phyloP scores from a whole-genome alignment of 1,139 yeast genomes.

The Groenewaldozyma auringiensis region DNA sequence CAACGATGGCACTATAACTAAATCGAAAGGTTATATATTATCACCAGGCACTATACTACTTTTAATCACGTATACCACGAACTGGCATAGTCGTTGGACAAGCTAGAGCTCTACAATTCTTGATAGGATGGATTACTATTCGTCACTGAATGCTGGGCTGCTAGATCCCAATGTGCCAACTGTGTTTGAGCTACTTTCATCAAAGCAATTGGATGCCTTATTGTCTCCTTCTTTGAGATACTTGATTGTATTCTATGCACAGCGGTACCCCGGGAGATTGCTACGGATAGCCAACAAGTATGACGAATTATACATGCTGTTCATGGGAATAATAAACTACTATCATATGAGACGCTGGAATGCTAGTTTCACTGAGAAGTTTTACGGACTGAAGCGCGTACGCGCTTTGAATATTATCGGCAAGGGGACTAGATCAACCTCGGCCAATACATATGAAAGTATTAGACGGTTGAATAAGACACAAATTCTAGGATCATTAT shows the following conservation, averaged over 20 bases:
- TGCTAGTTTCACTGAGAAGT: constrained; percentile 83
- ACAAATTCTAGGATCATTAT: constrained; percentile 54
- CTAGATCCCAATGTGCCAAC: constrained; percentile 74
- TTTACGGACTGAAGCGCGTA: constrained; percentile 78
- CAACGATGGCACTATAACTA: no score
- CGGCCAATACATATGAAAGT: constrained; percentile 46
- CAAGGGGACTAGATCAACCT: constrained; percentile 22
- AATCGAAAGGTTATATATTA: no score
- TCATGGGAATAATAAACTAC: constrained; percentile 68
- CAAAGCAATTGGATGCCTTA: constrained; percentile 68
- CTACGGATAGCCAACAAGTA: constrained; percentile 57
- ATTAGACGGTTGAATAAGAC: constrained; percentile 45
- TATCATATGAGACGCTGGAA: constrained; percentile 68
- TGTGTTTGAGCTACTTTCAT: constrained; percentile 71
- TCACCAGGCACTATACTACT: no score
- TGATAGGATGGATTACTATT: constrained; percentile 88
- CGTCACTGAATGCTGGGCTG: constrained; percentile 69
- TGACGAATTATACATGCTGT: constrained; percentile 62
- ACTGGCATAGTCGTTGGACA: no score
- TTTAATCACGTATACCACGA: no score
- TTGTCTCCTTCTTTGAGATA: constrained; percentile 79
- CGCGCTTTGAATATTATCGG: constrained; percentile 25
- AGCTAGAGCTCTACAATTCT: no score
- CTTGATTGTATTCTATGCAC: constrained; percentile 74
- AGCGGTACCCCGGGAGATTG: constrained; percentile 63